Conservation (phyloP, 2,329 filamentous ascomycete genomes). For the Sclerotinia trifoliorum region DNA sequence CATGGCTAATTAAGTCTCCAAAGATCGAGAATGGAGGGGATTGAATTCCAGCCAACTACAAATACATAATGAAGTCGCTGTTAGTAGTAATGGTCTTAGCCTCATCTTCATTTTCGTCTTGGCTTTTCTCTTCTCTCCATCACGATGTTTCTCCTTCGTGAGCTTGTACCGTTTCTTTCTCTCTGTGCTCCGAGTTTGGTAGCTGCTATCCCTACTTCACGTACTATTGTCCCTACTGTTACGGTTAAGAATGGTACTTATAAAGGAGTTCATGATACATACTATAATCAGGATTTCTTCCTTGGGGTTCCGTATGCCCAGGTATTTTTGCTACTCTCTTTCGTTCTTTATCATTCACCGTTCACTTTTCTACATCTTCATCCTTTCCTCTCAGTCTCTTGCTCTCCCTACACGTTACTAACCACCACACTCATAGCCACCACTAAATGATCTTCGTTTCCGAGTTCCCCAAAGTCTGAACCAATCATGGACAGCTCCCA, state of each 20-base stretch:
- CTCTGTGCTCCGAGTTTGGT: not conserved
- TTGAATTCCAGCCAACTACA: not conserved
- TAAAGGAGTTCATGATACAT: slow-evolving; percentile 27
- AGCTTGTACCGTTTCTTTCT: not conserved
- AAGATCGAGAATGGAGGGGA: not conserved
- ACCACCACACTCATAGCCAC: slow-evolving; percentile 26
- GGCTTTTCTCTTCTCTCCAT: not conserved
- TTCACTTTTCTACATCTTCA: too few relatives aligned
- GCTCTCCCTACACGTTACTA: not conserved
- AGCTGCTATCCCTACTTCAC: not conserved
- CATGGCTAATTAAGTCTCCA: not conserved
- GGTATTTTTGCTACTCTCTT: slow-evolving; percentile 5
- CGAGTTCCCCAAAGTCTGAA: slow-evolving; percentile 30
- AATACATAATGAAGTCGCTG: not conserved
- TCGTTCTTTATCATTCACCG: too few relatives aligned
- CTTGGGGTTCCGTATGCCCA: slow-evolving; percentile 34
- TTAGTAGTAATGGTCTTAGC: not conserved
- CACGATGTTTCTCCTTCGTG: not conserved
- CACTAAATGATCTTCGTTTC: slow-evolving; percentile 32
- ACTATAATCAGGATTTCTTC: slow-evolving; percentile 35
- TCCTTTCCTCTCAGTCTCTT: not conserved
- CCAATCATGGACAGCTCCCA: slow-evolving; percentile 25
- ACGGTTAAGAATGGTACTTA: slow-evolving; percentile 35
- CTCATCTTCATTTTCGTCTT: not conserved
- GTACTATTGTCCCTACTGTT: not conserved